Evolutionary conservation across 2,329 filamentous ascomycete species (phyloP).

Genomic region (Dryadomyces sulphureus): DNA sequence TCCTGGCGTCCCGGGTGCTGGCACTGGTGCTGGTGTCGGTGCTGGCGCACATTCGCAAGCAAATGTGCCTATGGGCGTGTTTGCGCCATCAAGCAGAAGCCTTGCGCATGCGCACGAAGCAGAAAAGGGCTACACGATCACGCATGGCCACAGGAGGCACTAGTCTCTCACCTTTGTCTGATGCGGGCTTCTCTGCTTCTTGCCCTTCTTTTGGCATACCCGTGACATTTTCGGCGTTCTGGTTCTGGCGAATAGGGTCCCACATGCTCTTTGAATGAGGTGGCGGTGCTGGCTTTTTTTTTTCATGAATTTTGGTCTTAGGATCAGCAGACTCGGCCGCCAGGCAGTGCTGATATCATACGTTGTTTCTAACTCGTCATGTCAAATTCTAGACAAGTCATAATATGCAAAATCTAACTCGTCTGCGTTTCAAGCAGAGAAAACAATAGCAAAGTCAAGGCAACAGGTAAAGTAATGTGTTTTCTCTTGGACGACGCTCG

Average conservation of each 20-base stretch:
- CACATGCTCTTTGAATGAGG: background rate
- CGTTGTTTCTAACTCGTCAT: background rate
- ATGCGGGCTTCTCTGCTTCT: too few relatives aligned
- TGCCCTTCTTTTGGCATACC: too few relatives aligned
- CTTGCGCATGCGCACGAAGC: conserved; percentile 17
- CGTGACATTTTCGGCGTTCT: background rate
- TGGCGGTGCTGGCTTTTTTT: too few relatives aligned
- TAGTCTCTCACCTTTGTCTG: too few relatives aligned
- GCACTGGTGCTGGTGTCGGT: conserved; percentile 17
- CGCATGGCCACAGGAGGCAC: conserved; percentile 13
- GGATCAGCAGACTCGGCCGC: background rate
- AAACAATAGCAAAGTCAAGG: too few relatives aligned
- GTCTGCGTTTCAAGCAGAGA: too few relatives aligned
- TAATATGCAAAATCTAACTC: too few relatives aligned
- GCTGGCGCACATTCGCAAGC: conserved; percentile 15
- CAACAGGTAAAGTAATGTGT: too few relatives aligned
- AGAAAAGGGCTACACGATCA: conserved; percentile 22
- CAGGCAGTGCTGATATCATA: background rate
- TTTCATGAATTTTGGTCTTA: too few relatives aligned
- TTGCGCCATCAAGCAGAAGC: conserved; percentile 22
- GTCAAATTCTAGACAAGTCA: too few relatives aligned
- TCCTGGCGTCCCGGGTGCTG: conserved; percentile 11
- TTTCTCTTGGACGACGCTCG: too few relatives aligned
- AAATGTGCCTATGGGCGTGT: conserved; percentile 22
- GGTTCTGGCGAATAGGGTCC: background rate